Evolutionary conservation across 192 early-diverging fungal genomes (phyloP).

Genomic region (Backusella tarrabulga): DNA sequence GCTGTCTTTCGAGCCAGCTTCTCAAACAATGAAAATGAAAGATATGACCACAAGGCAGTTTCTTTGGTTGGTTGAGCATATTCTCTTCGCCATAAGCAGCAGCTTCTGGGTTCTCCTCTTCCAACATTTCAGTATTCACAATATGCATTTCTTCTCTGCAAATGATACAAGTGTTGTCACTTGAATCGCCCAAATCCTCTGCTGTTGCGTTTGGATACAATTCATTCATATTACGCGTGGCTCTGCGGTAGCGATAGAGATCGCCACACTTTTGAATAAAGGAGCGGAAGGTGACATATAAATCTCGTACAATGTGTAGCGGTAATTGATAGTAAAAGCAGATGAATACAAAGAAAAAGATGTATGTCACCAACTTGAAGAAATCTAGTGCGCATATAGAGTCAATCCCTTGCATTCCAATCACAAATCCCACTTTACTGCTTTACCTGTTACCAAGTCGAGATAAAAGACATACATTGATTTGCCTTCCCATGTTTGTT

Average conservation of each 20-base stretch:
- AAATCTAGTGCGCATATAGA: slow-evolving; percentile 58
- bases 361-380: slow-evolving; percentile 84
- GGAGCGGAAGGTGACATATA: slow-evolving; percentile 92
- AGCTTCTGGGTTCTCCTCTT: slow-evolving; percentile 16
- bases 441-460: slow-evolving; percentile 76
- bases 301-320: slow-evolving; percentile 93
- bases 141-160: slow-evolving; percentile 94
- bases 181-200: slow-evolving; percentile 70
- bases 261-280: slow-evolving; percentile 89
- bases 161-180: slow-evolving; percentile 90
- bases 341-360: slow-evolving; percentile 86
- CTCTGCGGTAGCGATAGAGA: slow-evolving; percentile 87
- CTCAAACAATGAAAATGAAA: slow-evolving; percentile 97
- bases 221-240: slow-evolving; percentile 95
- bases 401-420: not conserved
- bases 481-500: slow-evolving; percentile 94
- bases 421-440: not conserved
- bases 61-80: slow-evolving; percentile 78
- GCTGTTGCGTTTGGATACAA: slow-evolving; percentile 91
- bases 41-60: slow-evolving; percentile 93
- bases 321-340: slow-evolving; percentile 84
- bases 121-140: not conserved
- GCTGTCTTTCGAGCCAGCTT: slow-evolving; percentile 97
- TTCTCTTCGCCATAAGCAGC: slow-evolving; percentile 20
- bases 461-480: slow-evolving; percentile 89